These are phyloP conservation scores for Acacia crassicarpa DNA, from an alignment of 306 rosid species.

Conservation along the genomic window DNA sequence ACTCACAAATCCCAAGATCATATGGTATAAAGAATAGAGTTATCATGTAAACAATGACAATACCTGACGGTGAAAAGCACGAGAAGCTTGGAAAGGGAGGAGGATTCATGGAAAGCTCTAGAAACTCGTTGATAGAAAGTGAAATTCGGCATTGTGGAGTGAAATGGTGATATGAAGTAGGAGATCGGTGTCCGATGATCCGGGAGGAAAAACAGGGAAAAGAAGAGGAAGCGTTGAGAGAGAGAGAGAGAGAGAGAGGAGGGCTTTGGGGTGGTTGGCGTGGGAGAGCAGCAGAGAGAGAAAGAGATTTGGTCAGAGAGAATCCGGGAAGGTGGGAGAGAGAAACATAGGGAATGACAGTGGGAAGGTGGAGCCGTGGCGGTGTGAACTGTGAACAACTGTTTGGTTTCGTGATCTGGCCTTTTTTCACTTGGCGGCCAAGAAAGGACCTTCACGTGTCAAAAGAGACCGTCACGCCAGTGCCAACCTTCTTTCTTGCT, in stretches of 20 bases:
- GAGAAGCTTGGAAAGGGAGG: slow-evolving; percentile 54
- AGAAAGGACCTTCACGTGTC: slow-evolving; percentile 43
- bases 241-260: background rate
- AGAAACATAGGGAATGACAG: background rate
- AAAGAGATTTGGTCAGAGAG: background rate
- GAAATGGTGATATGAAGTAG: background rate
- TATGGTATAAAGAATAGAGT: background rate
- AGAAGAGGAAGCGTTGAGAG: background rate
- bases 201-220: slow-evolving; percentile 16
- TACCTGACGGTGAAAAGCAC: slow-evolving; percentile 77
- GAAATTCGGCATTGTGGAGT: slow-evolving; percentile 43
- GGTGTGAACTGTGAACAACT: background rate
- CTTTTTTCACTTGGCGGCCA: slow-evolving; percentile 46
- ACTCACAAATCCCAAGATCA: background rate
- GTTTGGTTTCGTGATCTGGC: background rate
- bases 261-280: background rate
- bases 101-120: slow-evolving; percentile 47
- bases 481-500: background rate
- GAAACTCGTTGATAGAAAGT: slow-evolving; percentile 49
- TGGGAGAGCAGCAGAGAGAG: background rate
- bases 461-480: background rate
- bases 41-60: background rate
- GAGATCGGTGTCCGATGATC: slow-evolving; percentile 30
- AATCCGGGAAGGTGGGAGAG: slow-evolving; percentile 39
- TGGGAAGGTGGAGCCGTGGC: background rate